Evolutionary conservation across 768 basidiomycete species (phyloP).

Genomic region (Amanita polypyramis): DNA sequence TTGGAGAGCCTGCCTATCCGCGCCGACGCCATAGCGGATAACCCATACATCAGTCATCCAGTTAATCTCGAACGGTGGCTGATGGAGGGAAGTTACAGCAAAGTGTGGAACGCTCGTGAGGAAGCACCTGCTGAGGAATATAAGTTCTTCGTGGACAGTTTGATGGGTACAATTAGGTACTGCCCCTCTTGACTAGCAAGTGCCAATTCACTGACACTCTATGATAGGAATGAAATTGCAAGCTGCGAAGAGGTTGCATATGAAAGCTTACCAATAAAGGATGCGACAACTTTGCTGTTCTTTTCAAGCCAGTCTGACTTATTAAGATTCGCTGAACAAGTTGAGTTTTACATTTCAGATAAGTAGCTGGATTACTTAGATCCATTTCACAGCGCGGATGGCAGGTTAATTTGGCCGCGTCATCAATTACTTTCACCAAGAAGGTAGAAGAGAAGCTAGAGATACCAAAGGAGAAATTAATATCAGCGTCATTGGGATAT

Average conservation of each 20-base stretch:
- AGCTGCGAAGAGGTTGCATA: constrained; percentile 95
- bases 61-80: constrained; percentile 93
- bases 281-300: constrained; percentile 87
- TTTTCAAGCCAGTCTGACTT: constrained; percentile 78
- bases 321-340: constrained; percentile 72
- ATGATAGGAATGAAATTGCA: constrained; percentile 84
- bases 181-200: constrained; percentile 11
- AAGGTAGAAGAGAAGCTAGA: constrained; percentile 77
- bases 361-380: neutral
- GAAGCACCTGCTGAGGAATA: constrained; percentile 92
- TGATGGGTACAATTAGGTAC: constrained; percentile 91
- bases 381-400: constrained; percentile 55
- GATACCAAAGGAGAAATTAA: constrained; percentile 79
- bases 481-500: constrained; percentile 65
- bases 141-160: constrained; percentile 85
- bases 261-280: constrained; percentile 79
- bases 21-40: constrained; percentile 55
- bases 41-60: constrained; percentile 73
- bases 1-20: constrained; percentile 79
- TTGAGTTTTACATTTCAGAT: constrained; percentile 21
- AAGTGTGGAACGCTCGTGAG: constrained; percentile 92
- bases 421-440: constrained; percentile 66
- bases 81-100: constrained; percentile 98
- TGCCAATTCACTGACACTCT: neutral
- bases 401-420: constrained; percentile 66